These are phyloP conservation scores for Ascochyta fabae DNA, from an alignment of 2,329 filamentous ascomycete genomes.

Conservation along the genomic window DNA sequence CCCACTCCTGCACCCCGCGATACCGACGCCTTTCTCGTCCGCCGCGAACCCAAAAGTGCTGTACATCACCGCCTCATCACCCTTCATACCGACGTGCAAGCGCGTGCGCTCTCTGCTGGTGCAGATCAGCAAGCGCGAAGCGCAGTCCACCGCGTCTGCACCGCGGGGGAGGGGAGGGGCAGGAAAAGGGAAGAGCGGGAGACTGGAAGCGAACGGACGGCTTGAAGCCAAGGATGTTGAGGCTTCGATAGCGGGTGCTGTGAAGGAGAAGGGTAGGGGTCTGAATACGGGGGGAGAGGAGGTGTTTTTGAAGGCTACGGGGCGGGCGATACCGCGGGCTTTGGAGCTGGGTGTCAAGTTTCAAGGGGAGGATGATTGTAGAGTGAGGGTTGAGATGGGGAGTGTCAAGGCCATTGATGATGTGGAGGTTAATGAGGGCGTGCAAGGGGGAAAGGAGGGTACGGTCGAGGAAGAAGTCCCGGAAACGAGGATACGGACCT, in stretches of 20 bases:
- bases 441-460: constrained; percentile 20
- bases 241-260: constrained; percentile 33
- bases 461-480: constrained; percentile 40
- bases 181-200: not conserved
- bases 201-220: constrained; percentile 28
- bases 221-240: constrained; percentile 43
- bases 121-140: constrained; percentile 59
- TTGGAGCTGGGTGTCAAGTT: constrained; percentile 70
- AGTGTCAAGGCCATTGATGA: constrained; percentile 73
- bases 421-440: constrained; percentile 46
- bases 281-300: constrained; percentile 49
- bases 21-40: constrained; percentile 61
- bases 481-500: constrained; percentile 50
- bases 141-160: constrained; percentile 40
- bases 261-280: constrained; percentile 17
- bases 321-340: constrained; percentile 69
- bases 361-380: constrained; percentile 64
- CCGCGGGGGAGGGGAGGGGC: not conserved
- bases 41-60: constrained; percentile 61
- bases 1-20: constrained; percentile 63
- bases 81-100: constrained; percentile 72
- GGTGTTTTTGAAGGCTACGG: constrained; percentile 69
- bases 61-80: constrained; percentile 69
- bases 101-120: constrained; percentile 69
- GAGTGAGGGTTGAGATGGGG: constrained; percentile 66